Evolutionary conservation across 768 basidiomycete genomes (phyloP).

Genomic region (Amanita thiersii): DNA sequence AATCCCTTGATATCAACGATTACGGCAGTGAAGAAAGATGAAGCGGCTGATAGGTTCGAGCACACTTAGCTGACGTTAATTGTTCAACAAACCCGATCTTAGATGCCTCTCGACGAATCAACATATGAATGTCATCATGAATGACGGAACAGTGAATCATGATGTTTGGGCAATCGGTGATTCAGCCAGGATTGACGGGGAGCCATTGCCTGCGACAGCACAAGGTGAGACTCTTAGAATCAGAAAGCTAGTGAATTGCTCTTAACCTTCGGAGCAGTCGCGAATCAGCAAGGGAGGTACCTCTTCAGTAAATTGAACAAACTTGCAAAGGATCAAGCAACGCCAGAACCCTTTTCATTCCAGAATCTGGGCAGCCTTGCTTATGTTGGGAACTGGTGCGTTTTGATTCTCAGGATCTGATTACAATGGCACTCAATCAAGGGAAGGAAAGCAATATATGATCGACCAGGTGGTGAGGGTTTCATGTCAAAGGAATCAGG

Average conservation of each 20-base stretch:
- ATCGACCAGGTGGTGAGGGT: constrained; percentile 42
- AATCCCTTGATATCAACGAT: constrained; percentile 71
- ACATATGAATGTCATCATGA: constrained; percentile 51
- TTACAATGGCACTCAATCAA: neutral
- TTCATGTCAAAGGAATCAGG: constrained; percentile 55
- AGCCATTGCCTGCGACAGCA: constrained; percentile 72
- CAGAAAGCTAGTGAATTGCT: neutral
- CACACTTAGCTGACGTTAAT: neutral
- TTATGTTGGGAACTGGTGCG: constrained; percentile 70
- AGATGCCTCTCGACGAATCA: constrained; percentile 38
- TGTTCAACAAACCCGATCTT: constrained; percentile 1
- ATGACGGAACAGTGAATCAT: constrained; percentile 43
- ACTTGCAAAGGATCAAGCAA: constrained; percentile 40
- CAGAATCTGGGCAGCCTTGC: constrained; percentile 69
- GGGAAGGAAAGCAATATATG: constrained; percentile 69
- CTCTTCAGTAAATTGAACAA: constrained; percentile 59
- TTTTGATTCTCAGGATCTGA: constrained; percentile 6
- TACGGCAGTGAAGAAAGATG: constrained; percentile 50
- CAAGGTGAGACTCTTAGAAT: constrained; percentile 41
- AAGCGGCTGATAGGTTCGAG: constrained; percentile 44
- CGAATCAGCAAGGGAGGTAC: constrained; percentile 69
- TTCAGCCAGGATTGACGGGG: constrained; percentile 49
- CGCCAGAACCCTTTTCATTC: constrained; percentile 55
- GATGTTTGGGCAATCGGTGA: constrained; percentile 85
- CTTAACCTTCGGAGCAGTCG: constrained; percentile 35